A percentile compares a stretch with the other conserved stretches of the same genome.
Conservation (phyloP, 1,284 basidiomycete species). For the Phaffia rhodozyma region DNA sequence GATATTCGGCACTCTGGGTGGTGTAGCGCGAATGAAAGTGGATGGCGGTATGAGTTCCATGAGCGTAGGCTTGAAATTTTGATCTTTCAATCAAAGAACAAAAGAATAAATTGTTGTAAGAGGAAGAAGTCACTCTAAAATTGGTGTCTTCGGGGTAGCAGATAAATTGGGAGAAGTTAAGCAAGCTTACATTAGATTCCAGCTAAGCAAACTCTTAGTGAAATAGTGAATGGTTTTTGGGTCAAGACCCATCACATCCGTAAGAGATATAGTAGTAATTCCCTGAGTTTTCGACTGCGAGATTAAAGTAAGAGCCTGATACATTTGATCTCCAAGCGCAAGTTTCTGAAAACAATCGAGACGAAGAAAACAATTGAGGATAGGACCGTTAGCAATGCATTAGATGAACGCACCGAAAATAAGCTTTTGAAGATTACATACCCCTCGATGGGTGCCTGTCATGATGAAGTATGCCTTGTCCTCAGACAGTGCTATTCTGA, state of each 20-base stretch:
- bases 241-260: slow-evolving; percentile 2
- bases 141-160: background rate
- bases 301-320: slow-evolving; percentile 10
- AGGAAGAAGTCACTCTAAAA: background rate
- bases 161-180: background rate
- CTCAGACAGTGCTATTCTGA: slow-evolving; percentile 1
- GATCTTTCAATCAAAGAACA: no score
- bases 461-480: slow-evolving; percentile 5
- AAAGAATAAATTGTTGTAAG: background rate
- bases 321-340: background rate
- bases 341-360: background rate
- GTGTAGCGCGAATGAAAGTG: slow-evolving; percentile 10
- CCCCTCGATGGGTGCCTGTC: background rate
- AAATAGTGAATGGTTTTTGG: slow-evolving; percentile 11
- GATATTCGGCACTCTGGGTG: background rate
- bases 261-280: slow-evolving; percentile 1
- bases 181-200: slow-evolving; percentile 3
- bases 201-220: background rate
- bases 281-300: slow-evolving; percentile 1
- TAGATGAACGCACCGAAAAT: background rate
- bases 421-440: background rate
- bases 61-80: slow-evolving; percentile 4
- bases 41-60: slow-evolving; percentile 1
- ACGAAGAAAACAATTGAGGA: background rate
- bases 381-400: background rate